Base-by-base conservation (phyloP, 2,329 filamentous ascomycete genomes). In the Diatrype stigma region DNA sequence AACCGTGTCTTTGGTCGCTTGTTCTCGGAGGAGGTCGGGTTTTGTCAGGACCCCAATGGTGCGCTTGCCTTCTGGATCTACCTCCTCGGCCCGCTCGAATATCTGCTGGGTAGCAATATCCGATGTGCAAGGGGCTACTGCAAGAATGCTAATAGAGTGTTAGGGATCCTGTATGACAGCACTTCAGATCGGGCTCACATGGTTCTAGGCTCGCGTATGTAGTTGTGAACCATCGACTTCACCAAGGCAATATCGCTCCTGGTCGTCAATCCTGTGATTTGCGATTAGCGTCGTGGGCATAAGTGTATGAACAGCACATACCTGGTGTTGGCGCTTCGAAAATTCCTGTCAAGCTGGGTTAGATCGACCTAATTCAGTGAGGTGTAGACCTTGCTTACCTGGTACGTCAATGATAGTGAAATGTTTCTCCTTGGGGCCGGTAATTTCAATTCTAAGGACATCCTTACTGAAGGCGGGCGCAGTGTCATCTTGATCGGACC, bases 1-100 rank as follows among this genome's bases (percentile, higher is more conserved):
- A 0, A 75, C 59, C 0, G 62, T 62, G 0, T 63, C 55, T 21
- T 71, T 63, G 0, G 64, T 70, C 0, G 66, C 67, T 0, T 60
- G 48, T 45, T 78, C 75, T 0, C 51, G 56, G 0, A 75, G 72
- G 0, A 83, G 66, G 49, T 87, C 82, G 0, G 81, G 77, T 56
- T 86, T 86, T 0, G 82, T 86, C 0, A 86, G 67, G 0, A 79
- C 72, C 0, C 73, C 74, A 7, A 80, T 60, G 0, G 76, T 80
- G 0, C 76, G 56, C 3, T 62, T 54, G 0, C 76, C 75, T 0
- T 67, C 49, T 0, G 70, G 68, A 12, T 80, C 77, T 0, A 52
- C 66, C 0, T 66, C 63, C 2, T 67, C 63, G 0, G 72, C 70
- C 2, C 67, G 61, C 0, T 65, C 64, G 1, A 75, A 48, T 6